These are phyloP conservation scores for Jackrogersella minutella DNA, from an alignment of 495 filamentous ascomycete species.

Conservation along the genomic window DNA sequence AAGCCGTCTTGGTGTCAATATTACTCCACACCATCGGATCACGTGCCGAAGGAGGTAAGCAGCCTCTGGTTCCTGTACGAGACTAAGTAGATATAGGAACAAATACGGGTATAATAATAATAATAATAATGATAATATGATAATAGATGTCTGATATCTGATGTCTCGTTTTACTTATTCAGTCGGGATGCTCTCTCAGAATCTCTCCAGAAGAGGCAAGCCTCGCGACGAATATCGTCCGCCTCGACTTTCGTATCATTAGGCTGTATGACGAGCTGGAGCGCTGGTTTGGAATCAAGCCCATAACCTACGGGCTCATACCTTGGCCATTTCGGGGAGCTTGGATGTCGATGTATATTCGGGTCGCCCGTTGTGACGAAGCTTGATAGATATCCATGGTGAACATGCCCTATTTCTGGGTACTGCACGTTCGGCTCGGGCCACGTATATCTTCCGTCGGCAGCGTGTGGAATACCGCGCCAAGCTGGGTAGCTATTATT, in stretches of 20 bases:
- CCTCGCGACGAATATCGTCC: constrained; percentile 35
- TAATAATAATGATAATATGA: constrained; percentile 15
- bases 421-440: constrained; percentile 51
- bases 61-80: neutral
- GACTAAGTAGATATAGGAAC: neutral
- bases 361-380: constrained; percentile 62
- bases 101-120: constrained; percentile 11
- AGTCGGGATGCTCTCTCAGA: constrained; percentile 30
- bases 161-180: constrained; percentile 23
- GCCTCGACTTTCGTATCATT: constrained; percentile 26
- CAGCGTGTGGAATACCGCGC: constrained; percentile 59
- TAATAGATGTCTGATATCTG: neutral
- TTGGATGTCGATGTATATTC: constrained; percentile 45
- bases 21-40: constrained; percentile 21
- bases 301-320: constrained; percentile 35
- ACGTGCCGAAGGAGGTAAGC: constrained; percentile 12
- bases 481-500: constrained; percentile 59
- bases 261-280: constrained; percentile 37
- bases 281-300: constrained; percentile 32
- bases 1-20: constrained; percentile 12
- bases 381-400: constrained; percentile 60
- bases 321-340: constrained; percentile 34
- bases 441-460: constrained; percentile 50
- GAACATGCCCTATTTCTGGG: constrained; percentile 52
- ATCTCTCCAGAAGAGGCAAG: constrained; percentile 38